Conservation (phyloP, 2,329 filamentous ascomycete genomes). For the Rugonectria rugulosa region DNA sequence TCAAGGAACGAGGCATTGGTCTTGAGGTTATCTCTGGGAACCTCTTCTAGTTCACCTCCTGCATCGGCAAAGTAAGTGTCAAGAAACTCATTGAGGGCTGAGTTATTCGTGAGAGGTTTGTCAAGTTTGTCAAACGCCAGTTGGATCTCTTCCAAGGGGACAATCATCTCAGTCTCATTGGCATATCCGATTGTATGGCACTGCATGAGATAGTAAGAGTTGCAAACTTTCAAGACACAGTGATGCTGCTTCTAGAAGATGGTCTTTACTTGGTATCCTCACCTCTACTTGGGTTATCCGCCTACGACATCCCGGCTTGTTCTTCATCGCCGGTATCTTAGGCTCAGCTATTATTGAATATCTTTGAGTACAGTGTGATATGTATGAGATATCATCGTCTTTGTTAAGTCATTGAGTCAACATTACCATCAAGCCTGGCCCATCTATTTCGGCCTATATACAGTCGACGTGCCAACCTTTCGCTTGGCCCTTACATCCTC, state of each 20-base stretch:
- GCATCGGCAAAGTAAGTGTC: slow-evolving; percentile 68
- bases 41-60: slow-evolving; percentile 66
- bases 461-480: slow-evolving; percentile 36
- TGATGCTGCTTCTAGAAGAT: too few species aligned
- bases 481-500: slow-evolving; percentile 15
- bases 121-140: slow-evolving; percentile 65
- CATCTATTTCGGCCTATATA: slow-evolving; percentile 35
- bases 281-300: too few species aligned
- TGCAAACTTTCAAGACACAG: too few species aligned
- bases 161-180: too few species aligned
- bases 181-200: too few species aligned
- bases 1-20: slow-evolving; percentile 66
- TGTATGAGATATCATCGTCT: too few species aligned
- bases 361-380: too few species aligned
- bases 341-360: too few species aligned
- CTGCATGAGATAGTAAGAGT: too few species aligned
- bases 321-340: too few species aligned
- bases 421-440: not conserved
- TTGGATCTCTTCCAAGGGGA: slow-evolving; percentile 67
- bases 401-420: not conserved
- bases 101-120: slow-evolving; percentile 69
- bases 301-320: too few species aligned
- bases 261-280: too few species aligned
- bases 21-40: slow-evolving; percentile 58
- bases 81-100: slow-evolving; percentile 68